These are phyloP conservation scores for Rhizopogon roseolus DNA, from an alignment of 768 basidiomycete species.

Conservation along the genomic window DNA sequence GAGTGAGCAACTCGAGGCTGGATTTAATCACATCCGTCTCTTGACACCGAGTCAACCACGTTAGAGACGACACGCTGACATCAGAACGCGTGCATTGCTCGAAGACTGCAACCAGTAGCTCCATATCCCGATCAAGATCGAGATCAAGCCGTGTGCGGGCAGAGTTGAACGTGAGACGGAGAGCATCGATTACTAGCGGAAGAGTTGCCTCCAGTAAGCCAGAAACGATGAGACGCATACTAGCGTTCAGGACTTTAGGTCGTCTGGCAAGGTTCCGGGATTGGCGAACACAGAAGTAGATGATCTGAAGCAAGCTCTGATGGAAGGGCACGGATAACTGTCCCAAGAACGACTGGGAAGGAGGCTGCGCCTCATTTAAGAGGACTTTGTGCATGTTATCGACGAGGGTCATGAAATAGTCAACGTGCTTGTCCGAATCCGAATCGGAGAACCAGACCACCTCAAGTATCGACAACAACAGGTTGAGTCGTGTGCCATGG, in stretches of 20 bases:
- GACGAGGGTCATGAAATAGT: constrained; percentile 58
- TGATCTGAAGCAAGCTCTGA: constrained; percentile 69
- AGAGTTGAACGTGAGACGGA: constrained; percentile 59
- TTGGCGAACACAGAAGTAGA: constrained; percentile 73
- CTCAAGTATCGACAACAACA: constrained; percentile 77
- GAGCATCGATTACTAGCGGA: constrained; percentile 63
- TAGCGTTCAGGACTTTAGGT: constrained; percentile 49
- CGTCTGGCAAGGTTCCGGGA: constrained; percentile 46
- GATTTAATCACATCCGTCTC: constrained; percentile 74
- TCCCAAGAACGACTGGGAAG: constrained; percentile 68
- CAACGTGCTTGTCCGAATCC: constrained; percentile 49
- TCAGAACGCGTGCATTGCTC: constrained; percentile 72
- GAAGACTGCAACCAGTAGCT: constrained; percentile 77
- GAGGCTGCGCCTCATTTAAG: constrained; percentile 69
- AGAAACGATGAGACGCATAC: constrained; percentile 56
- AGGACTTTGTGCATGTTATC: constrained; percentile 60
- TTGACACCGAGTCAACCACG: constrained; percentile 79
- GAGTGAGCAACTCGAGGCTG: constrained; percentile 69
- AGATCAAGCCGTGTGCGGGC: constrained; percentile 52
- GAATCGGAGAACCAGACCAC: constrained; percentile 67
- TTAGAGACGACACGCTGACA: constrained; percentile 58
- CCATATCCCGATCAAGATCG: constrained; percentile 77
- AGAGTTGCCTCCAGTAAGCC: constrained; percentile 59
- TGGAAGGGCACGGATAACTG: constrained; percentile 68
- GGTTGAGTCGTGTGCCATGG: constrained; percentile 67